phyloP scores from a whole-genome alignment of 148 eudicot species.

The Rhododendron griersonianum region DNA sequence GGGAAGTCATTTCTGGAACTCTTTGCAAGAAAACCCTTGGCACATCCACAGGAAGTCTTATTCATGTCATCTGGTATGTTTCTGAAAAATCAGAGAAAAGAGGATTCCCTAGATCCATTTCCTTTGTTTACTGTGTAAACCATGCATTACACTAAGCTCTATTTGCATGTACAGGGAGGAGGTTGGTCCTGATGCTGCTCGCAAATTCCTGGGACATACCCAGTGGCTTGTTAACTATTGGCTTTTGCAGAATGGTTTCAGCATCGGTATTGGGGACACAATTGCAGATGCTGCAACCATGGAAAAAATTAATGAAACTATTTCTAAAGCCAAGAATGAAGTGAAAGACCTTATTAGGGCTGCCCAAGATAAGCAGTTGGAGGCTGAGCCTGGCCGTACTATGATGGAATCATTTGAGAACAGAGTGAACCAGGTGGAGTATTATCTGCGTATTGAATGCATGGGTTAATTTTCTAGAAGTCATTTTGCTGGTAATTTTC shows the following conservation, averaged over 20 bases:
- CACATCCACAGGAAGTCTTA: conserved; percentile 86
- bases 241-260: conserved; percentile 89
- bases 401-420: conserved; percentile 99
- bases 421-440: conserved; percentile 91
- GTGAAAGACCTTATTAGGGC: conserved; percentile 81
- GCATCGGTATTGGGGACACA: conserved; percentile 98
- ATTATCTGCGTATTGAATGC: background rate
- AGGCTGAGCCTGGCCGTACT: conserved; percentile 99
- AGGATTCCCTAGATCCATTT: background rate
- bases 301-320: conserved; percentile 87
- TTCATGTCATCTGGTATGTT: conserved; percentile 88
- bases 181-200: conserved; percentile 99
- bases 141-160: background rate
- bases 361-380: conserved; percentile 76
- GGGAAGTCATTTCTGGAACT: conserved; percentile 90
- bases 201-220: conserved; percentile 96
- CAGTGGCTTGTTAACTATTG: conserved; percentile 99
- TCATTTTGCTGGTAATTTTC: background rate
- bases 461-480: background rate
- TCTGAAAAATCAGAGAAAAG: background rate
- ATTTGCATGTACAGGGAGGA: conserved; percentile 64
- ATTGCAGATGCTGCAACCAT: conserved; percentile 98
- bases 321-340: conserved; percentile 84
- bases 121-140: background rate
- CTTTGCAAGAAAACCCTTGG: conserved; percentile 96